phyloP scores from a whole-genome alignment of 1,139 yeast species.

The Ogataea hybrid region DNA sequence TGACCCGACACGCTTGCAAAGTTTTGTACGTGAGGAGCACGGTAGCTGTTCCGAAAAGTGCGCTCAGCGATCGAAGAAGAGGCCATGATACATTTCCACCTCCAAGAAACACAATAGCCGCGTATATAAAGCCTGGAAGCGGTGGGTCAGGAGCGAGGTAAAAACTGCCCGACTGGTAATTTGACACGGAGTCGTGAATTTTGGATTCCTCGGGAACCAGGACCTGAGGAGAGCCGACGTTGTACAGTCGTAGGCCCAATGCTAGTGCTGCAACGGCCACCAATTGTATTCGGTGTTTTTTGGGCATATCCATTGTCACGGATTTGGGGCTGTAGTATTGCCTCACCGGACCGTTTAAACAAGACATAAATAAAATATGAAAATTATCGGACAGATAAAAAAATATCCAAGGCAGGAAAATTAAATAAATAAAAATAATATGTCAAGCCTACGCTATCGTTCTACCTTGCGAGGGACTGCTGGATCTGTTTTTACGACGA shows the following conservation, averaged over 20 bases:
- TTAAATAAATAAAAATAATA: too few relatives aligned
- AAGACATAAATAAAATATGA: slow-evolving; percentile 3
- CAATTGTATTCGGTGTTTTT: slow-evolving; percentile 7
- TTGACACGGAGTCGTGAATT: slow-evolving; percentile 66
- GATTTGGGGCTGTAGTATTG: slow-evolving; percentile 7
- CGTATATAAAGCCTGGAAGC: slow-evolving; percentile 48
- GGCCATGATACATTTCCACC: background rate
- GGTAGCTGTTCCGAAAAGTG: slow-evolving; percentile 46
- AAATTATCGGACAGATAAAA: too few relatives aligned
- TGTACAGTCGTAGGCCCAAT: slow-evolving; percentile 30
- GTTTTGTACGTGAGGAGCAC: slow-evolving; percentile 47
- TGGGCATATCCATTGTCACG: background rate
- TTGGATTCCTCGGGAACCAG: slow-evolving; percentile 65
- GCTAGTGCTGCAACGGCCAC: slow-evolving; percentile 8
- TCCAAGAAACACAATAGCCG: slow-evolving; percentile 36
- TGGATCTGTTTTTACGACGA: too few relatives aligned
- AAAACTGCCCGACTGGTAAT: slow-evolving; percentile 60
- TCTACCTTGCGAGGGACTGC: too few relatives aligned
- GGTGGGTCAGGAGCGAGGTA: slow-evolving; percentile 67
- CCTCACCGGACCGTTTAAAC: slow-evolving; percentile 12
- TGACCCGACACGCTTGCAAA: slow-evolving; percentile 47
- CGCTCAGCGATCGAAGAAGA: slow-evolving; percentile 52
- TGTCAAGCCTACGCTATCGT: background rate
- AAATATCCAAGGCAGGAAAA: too few relatives aligned
- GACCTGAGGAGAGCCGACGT: slow-evolving; percentile 39